Evolutionary conservation across 192 early-diverging fungal species (phyloP), one percentile per base, ranked within the genome.

Genomic region (Mortierella claussenii): DNA sequence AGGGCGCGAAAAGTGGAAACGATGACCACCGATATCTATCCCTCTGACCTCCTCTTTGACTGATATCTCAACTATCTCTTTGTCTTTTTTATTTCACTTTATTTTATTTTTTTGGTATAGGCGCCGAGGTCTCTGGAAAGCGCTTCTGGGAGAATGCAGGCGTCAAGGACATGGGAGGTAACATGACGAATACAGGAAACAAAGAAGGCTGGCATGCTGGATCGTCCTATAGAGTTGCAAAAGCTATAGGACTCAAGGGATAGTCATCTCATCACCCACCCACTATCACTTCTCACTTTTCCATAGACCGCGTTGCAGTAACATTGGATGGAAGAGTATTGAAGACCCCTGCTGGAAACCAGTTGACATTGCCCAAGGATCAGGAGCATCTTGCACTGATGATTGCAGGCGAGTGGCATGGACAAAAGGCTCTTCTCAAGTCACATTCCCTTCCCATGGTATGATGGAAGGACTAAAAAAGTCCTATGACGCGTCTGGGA

Each of bases 391-490:
- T 99, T 32, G 97, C 94, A n/a, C 63, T 87, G 37, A 82, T 97
- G 61, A 84, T 95, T 33, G 95, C 94, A 9, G 94, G 86, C 11
- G 97, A 99, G 79, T 99, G 97, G 97, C 95, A 99, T 76, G 83
- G 89, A 56, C 94, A 96, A 79, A 89, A 86, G 33, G 83, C 86
- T 42, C 64, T 92, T 32, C 69, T 97, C 13, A 95, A 94, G 73
- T 80, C 89, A 1, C 94, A 95, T 68, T 90, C 96, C 11, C 83
- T 99, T 17, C 94, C 95, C 3, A 85, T 99, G 87, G 90, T 90
- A 81, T 62, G 60, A n/a, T n/a, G n/a, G n/a, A n/a, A n/a, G n/a
- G n/a, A n/a, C n/a, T n/a, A n/a, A n/a, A n/a, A n/a, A n/a, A n/a
- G n/a, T n/a, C n/a, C n/a, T n/a, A n/a, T n/a, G n/a, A n/a, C n/a